A percentile compares a stretch with the other conserved stretches of the same genome.
Evolutionary conservation across 345 rosid genomes (phyloP).

Genomic region (Psidium guajava): DNA sequence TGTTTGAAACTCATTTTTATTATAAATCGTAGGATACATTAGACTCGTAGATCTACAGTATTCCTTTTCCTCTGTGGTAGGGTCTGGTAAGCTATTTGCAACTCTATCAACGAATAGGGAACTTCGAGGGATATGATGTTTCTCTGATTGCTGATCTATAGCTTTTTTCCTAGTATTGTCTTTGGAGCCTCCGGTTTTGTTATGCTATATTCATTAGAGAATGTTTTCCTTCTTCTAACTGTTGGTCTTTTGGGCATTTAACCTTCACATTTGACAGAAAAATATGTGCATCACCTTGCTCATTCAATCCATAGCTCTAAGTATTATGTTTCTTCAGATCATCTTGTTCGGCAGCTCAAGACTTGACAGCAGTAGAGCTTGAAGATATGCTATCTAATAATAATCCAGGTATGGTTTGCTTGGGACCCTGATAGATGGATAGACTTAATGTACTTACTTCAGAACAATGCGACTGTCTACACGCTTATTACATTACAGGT

Average conservation of each 20-base stretch:
- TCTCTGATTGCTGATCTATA: background rate
- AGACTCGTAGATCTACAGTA: background rate
- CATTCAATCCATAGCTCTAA: background rate
- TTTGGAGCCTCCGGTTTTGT: background rate
- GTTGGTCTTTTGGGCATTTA: background rate
- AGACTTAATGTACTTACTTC: background rate
- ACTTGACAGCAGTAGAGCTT: conserved; percentile 40
- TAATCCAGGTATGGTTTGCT: conserved; percentile 33
- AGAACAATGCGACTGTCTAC: background rate
- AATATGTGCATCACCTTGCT: background rate
- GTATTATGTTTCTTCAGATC: conserved; percentile 26
- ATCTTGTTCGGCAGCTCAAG: conserved; percentile 43
- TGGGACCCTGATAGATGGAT: background rate
- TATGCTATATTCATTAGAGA: background rate
- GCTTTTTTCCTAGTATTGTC: background rate
- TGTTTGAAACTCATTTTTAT: background rate
- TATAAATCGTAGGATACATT: background rate
- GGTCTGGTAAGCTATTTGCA: background rate
- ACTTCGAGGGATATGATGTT: background rate
- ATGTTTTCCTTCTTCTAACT: background rate
- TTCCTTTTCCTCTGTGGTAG: background rate
- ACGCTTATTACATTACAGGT: background rate
- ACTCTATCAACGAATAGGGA: background rate
- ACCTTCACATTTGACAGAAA: background rate
- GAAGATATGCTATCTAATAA: conserved; percentile 38